Evolutionary conservation across 495 filamentous ascomycete genomes (phyloP).

Genomic region (Trichoderma erinaceum): DNA sequence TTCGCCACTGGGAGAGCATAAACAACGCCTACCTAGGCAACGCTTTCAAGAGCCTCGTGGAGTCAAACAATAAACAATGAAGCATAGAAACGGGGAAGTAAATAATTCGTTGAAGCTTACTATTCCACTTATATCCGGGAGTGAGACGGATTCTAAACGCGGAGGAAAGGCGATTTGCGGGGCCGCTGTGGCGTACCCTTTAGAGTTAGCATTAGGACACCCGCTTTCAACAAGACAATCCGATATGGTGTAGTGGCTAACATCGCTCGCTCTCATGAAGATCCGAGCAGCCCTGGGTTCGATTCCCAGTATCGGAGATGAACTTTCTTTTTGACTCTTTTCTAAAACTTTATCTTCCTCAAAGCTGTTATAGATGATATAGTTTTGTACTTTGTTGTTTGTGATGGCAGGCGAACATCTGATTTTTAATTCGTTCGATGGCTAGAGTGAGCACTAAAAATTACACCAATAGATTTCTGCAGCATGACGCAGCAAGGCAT

Average conservation of each 20-base stretch:
- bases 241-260: slow-evolving; percentile 12
- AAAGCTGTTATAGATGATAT: neutral
- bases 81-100: too few species aligned
- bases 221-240: neutral
- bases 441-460: neutral
- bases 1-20: too few species aligned
- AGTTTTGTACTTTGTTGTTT: neutral
- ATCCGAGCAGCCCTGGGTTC: slow-evolving; percentile 13
- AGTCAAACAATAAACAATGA: too few species aligned
- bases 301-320: slow-evolving; percentile 10
- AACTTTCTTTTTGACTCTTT: neutral
- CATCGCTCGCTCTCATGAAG: slow-evolving; percentile 13
- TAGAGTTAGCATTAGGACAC: neutral
- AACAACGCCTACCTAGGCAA: too few species aligned
- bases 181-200: neutral
- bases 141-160: too few species aligned
- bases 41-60: too few species aligned
- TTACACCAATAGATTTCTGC: neutral
- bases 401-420: neutral
- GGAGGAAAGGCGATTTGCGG: neutral
- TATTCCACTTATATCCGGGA: too few species aligned
- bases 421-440: neutral
- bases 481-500: neutral
- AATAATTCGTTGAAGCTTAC: too few species aligned
- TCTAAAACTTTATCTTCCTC: neutral